Percentiles rank a stretch among this genome's conserved stretches.
phyloP scores from a whole-genome alignment of 257 asterid genomes.

The Forsythia viridissima region DNA sequence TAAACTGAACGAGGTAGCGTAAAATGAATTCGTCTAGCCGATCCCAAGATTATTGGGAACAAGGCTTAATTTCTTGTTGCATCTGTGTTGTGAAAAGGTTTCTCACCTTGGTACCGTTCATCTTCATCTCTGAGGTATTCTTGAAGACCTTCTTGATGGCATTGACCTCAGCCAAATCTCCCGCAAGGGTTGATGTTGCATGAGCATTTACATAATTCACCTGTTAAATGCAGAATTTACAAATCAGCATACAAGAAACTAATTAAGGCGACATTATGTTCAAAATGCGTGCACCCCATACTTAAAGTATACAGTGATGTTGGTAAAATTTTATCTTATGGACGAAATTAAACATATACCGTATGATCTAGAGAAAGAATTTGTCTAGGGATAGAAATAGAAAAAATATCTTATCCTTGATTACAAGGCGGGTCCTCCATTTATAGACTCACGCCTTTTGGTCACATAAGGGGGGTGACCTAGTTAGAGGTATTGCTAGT shows the following conservation, averaged over 20 bases:
- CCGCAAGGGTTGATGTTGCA: conserved; percentile 81
- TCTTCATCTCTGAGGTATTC: conserved; percentile 64
- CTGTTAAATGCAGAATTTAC: conserved; percentile 26
- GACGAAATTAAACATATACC: too few relatives aligned
- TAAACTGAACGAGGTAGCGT: background rate
- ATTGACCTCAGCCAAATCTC: conserved; percentile 74
- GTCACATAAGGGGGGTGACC: too few relatives aligned
- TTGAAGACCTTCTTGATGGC: conserved; percentile 71
- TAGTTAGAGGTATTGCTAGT: too few relatives aligned
- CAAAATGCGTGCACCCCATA: background rate
- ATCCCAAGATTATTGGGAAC: background rate
- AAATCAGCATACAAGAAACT: background rate
- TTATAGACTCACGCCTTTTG: too few relatives aligned
- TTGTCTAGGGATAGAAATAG: too few relatives aligned
- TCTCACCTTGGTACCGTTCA: conserved; percentile 69
- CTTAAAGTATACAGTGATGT: background rate
- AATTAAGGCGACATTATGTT: background rate
- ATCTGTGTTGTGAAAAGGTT: background rate
- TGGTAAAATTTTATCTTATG: too few relatives aligned
- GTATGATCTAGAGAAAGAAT: too few relatives aligned
- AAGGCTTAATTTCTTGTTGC: background rate
- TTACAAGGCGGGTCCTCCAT: too few relatives aligned
- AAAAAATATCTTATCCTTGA: too few relatives aligned
- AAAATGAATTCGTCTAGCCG: background rate
- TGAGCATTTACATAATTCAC: conserved; percentile 78